A percentile compares a stretch with the other conserved stretches of the same genome.
Conservation (phyloP, 805 yeast genomes). For the Brettanomyces naardenensis region DNA sequence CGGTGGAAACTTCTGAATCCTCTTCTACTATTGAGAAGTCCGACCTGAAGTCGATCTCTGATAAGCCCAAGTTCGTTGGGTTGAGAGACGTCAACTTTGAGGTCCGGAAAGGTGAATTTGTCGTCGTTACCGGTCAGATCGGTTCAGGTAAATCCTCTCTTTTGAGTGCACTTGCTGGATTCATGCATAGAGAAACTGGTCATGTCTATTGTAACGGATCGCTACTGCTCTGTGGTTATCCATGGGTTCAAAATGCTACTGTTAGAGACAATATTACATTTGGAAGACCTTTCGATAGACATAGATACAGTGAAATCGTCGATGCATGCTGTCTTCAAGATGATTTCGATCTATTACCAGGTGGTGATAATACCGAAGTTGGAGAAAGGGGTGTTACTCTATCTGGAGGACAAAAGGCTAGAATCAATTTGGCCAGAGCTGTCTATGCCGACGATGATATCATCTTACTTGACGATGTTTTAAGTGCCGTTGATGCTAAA, state of each 20-base stretch:
- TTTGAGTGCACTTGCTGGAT: slow-evolving; percentile 62
- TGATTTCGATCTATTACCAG: slow-evolving; percentile 61
- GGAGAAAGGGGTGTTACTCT: slow-evolving; percentile 83
- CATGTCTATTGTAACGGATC: slow-evolving; percentile 44
- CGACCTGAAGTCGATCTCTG: too few relatives aligned
- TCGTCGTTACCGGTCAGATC: slow-evolving; percentile 71
- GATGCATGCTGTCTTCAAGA: slow-evolving; percentile 58
- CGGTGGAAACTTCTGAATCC: neutral
- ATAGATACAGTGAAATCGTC: slow-evolving; percentile 45
- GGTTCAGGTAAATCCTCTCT: slow-evolving; percentile 64
- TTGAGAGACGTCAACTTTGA: slow-evolving; percentile 43
- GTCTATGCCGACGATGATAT: slow-evolving; percentile 56
- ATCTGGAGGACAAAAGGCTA: slow-evolving; percentile 88
- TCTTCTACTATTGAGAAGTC: too few relatives aligned
- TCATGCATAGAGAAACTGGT: slow-evolving; percentile 54
- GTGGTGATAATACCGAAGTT: slow-evolving; percentile 71
- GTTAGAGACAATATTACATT: slow-evolving; percentile 67
- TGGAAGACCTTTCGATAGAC: slow-evolving; percentile 47
- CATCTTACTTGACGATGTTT: slow-evolving; percentile 53
- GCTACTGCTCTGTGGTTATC: slow-evolving; percentile 47
- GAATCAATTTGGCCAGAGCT: slow-evolving; percentile 63
- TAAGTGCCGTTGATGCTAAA: slow-evolving; percentile 68
- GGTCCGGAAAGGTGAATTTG: slow-evolving; percentile 57
- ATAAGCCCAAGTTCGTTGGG: slow-evolving; percentile 34
- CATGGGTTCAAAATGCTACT: slow-evolving; percentile 82